Evolutionary conservation across 2,329 filamentous ascomycete species (phyloP).

Genomic region (Cryphonectria radicalis): DNA sequence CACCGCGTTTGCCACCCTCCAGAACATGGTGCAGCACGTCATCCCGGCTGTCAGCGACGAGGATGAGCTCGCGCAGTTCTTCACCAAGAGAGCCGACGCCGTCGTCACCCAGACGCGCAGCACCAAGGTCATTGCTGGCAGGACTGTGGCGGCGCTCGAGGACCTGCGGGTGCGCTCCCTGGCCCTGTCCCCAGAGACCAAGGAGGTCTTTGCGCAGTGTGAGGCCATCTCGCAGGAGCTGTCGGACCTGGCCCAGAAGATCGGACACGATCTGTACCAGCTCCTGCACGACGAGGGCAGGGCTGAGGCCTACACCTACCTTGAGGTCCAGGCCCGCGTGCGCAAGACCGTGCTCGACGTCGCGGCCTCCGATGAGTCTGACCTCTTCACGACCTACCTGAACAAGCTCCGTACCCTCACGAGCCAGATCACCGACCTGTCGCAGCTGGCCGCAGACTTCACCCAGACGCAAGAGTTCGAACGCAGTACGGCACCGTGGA

Average conservation of each 20-base stretch:
- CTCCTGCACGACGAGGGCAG: constrained; percentile 75
- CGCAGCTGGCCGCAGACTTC: constrained; percentile 70
- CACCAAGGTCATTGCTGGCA: constrained; percentile 80
- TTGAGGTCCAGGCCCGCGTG: constrained; percentile 69
- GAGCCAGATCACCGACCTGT: constrained; percentile 70
- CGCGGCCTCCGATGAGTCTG: constrained; percentile 64
- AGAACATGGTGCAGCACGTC: constrained; percentile 68
- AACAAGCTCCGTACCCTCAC: constrained; percentile 69
- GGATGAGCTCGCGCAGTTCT: constrained; percentile 65
- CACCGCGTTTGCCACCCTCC: constrained; percentile 65
- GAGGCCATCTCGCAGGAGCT: constrained; percentile 68
- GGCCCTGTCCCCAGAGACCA: constrained; percentile 70
- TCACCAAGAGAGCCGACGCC: constrained; percentile 71
- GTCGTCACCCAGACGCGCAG: constrained; percentile 78
- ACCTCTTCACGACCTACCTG: constrained; percentile 71
- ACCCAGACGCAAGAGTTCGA: constrained; percentile 81
- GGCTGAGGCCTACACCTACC: constrained; percentile 66
- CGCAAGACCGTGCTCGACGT: constrained; percentile 56
- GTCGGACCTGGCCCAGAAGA: constrained; percentile 66
- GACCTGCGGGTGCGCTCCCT: constrained; percentile 78
- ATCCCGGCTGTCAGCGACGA: constrained; percentile 63
- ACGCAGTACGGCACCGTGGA: constrained; percentile 76
- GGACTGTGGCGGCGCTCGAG: constrained; percentile 75
- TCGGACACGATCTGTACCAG: constrained; percentile 68
- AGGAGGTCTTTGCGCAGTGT: constrained; percentile 70